Base-by-base conservation (phyloP, 2,329 filamentous ascomycete species). In the Exserohilum rostratum region DNA sequence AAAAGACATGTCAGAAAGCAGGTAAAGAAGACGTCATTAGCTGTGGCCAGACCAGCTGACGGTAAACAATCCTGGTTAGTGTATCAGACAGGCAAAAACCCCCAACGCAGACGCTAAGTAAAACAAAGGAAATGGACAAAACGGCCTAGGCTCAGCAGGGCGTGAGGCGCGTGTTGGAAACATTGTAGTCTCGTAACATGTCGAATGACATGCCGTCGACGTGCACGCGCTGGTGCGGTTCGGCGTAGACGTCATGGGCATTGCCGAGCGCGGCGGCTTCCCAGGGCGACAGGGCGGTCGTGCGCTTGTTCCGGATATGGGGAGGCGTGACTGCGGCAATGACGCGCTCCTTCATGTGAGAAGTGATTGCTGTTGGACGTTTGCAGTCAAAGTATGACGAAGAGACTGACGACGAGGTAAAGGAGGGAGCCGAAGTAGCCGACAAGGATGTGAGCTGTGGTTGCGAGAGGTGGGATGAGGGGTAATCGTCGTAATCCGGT, bases 171-270 rank as follows among this genome's bases (percentile, higher is more conserved):
- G 57, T 63, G 22, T 25, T 25, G 0, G 71, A 62, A 39, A 65
- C 57, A 15, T 61, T 54, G 12, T 73, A 65, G 50, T 72, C 67
- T 40, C 63, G 54, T 5, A 72, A 43, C 62, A 75, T 69, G 46
- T 75, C 72, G 42, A 75, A 74, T 0, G 70, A 68, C 63, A 74
- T 65, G 43, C 72, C 72, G 38, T 75, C 71, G 20, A 74, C 67
- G 10, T 64, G 59, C 12, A 75, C 66, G 11, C 69, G 57, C 3
- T 72, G 69, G 25, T 72, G 68, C 17, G 68, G 68, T 38, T 75
- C 69, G 15, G 73, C 57, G 30, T 67, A 61, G 1, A 73, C 62
- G 43, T 74, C 63, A 46, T 74, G 68, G 0, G 73, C 68, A 29
- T 66, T 68, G 6, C 67, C 50, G 3, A 74, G 45, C 0, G 69